A percentile compares a stretch with the other conserved stretches of the same genome.
Evolutionary conservation across 2,329 filamentous ascomycete species (phyloP).

Genomic region (Talaromyces sp.): DNA sequence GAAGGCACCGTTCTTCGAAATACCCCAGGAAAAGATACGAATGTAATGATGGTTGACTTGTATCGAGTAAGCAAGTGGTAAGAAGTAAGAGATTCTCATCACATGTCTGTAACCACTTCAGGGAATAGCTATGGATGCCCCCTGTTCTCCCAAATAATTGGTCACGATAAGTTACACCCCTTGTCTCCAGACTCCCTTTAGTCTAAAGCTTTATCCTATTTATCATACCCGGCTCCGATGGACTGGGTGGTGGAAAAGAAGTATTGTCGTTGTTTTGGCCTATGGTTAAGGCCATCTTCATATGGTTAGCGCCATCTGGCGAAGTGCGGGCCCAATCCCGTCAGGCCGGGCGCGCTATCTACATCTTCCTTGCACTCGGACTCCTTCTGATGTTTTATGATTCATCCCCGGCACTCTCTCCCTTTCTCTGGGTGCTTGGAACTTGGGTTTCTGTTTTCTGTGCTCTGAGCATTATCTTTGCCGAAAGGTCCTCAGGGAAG

Average conservation of each 20-base stretch:
- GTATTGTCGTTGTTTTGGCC: background rate
- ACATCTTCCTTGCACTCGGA: background rate
- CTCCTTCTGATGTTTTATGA: background rate
- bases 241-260: background rate
- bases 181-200: background rate
- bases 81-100: background rate
- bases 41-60: background rate
- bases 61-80: background rate
- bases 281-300: background rate
- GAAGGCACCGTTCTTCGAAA: background rate
- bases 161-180: background rate
- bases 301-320: background rate
- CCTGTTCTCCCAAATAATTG: background rate
- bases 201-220: background rate
- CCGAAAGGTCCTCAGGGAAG: background rate
- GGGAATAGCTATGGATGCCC: background rate
- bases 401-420: background rate
- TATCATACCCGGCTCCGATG: background rate
- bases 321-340: background rate
- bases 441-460: background rate
- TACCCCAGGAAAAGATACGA: background rate
- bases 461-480: background rate
- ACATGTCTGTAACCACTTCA: background rate
- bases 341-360: background rate
- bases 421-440: background rate